Percentiles rank a stretch among this genome's conserved stretches.
phyloP scores from a whole-genome alignment of 1,139 yeast genomes.

The Protomyces inundatus region DNA sequence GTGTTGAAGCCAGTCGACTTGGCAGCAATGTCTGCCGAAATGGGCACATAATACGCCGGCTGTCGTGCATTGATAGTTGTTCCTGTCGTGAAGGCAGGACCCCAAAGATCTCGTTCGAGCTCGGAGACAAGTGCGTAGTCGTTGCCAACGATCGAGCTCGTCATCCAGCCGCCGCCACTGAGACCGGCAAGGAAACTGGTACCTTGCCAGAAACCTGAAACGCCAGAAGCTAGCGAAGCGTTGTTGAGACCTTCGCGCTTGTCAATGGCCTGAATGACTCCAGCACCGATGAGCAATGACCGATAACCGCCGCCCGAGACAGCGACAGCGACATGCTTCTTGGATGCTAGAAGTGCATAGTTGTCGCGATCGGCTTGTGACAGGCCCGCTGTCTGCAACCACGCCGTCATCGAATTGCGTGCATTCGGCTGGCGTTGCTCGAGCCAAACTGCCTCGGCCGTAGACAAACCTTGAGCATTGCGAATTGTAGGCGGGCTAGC shows the following conservation, averaged over 20 bases:
- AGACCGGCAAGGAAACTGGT: slow-evolving; percentile 71
- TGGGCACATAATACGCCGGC: slow-evolving; percentile 49
- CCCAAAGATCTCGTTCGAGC: slow-evolving; percentile 41
- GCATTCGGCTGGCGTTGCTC: slow-evolving; percentile 1
- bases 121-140: slow-evolving; percentile 71
- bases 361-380: slow-evolving; percentile 2
- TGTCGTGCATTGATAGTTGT: neutral
- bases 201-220: slow-evolving; percentile 73
- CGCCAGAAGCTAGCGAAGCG: slow-evolving; percentile 50
- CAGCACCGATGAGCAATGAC: slow-evolving; percentile 77
- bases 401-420: slow-evolving; percentile 4
- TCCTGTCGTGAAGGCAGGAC: slow-evolving; percentile 11
- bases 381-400: slow-evolving; percentile 6
- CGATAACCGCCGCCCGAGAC: slow-evolving; percentile 83
- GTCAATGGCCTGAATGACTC: slow-evolving; percentile 68
- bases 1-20: slow-evolving; percentile 68
- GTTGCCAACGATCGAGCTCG: slow-evolving; percentile 73
- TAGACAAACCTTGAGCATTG: slow-evolving; percentile 1
- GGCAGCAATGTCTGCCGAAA: slow-evolving; percentile 51
- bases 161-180: slow-evolving; percentile 83
- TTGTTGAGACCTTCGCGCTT: slow-evolving; percentile 51
- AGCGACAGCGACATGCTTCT: slow-evolving; percentile 50
- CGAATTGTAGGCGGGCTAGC: neutral
- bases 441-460: slow-evolving; percentile 7
- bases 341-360: neutral